Evolutionary conservation across 257 asterid genomes (phyloP).

Genomic region (Sherardia arvensis): DNA sequence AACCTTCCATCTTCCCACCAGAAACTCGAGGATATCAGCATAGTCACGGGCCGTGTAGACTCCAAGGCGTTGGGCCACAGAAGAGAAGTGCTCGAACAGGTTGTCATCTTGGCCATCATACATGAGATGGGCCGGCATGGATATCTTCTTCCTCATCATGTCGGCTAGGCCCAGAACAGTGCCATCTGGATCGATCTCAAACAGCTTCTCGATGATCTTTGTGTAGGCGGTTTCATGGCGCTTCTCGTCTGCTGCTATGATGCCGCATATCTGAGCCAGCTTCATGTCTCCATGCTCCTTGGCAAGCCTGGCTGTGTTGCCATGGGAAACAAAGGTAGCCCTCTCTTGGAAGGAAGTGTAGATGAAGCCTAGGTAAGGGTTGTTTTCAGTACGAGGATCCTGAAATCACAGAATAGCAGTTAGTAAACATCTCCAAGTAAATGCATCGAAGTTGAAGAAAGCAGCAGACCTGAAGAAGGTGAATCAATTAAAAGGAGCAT

Average conservation of each 20-base stretch:
- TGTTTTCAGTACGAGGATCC: conserved; percentile 84
- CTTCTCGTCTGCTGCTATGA: conserved; percentile 70
- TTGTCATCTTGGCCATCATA: conserved; percentile 54
- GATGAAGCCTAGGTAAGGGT: conserved; percentile 74
- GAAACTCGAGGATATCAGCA: conserved; percentile 56
- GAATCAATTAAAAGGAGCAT: background rate
- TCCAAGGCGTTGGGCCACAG: conserved; percentile 61
- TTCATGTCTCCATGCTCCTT: conserved; percentile 63
- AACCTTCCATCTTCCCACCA: conserved; percentile 60
- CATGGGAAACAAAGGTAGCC: conserved; percentile 73
- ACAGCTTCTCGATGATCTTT: conserved; percentile 64
- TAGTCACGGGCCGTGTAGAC: conserved; percentile 68
- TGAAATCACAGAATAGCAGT: conserved; percentile 11
- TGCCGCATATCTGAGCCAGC: conserved; percentile 67
- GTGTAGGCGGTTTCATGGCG: conserved; percentile 78
- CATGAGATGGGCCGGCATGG: conserved; percentile 80
- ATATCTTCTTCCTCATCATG: conserved; percentile 72
- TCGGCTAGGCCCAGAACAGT: conserved; percentile 48
- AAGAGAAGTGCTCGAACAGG: conserved; percentile 58
- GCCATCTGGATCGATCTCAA: conserved; percentile 64
- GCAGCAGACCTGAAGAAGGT: background rate
- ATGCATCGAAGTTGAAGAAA: conserved; percentile 4
- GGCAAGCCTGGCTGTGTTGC: conserved; percentile 74
- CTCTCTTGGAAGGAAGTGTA: conserved; percentile 76
- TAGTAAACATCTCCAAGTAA: background rate